Percentiles rank a stretch among this genome's conserved stretches.
These are phyloP conservation scores for Reutealis trisperma DNA, from an alignment of 345 rosid species.

Conservation along the genomic window DNA sequence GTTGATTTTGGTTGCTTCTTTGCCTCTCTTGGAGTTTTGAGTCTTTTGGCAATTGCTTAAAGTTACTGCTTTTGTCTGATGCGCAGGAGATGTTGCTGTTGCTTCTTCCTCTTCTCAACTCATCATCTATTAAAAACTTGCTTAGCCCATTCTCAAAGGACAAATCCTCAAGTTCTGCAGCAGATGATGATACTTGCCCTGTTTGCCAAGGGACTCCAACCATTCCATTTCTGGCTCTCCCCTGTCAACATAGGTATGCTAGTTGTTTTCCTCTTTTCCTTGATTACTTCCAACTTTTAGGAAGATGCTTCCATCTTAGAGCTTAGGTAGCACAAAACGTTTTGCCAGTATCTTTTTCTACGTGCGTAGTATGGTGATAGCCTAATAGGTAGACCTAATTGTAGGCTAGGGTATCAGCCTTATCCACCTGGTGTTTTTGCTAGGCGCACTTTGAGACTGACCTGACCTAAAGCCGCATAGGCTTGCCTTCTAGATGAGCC, in stretches of 20 bases:
- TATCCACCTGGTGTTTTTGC: no score
- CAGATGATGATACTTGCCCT: constrained; percentile 69
- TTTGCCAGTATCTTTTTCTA: neutral
- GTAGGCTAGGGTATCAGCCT: no score
- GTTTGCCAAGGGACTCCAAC: constrained; percentile 79
- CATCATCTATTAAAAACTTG: constrained; percentile 68
- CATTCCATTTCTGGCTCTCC: constrained; percentile 85
- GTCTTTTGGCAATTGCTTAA: neutral
- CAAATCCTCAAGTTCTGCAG: constrained; percentile 57
- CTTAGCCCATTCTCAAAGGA: constrained; percentile 85
- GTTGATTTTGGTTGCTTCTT: neutral
- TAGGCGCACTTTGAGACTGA: no score
- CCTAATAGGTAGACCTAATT: no score
- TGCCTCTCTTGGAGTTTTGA: neutral
- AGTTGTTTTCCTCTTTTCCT: constrained; percentile 3
- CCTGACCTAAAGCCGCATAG: no score
- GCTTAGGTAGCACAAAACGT: neutral
- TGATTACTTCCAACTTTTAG: neutral
- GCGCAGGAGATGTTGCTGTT: constrained; percentile 90
- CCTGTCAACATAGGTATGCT: constrained; percentile 87
- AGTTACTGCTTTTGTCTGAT: constrained; percentile 9
- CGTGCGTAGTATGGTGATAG: neutral
- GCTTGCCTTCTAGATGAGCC: no score
- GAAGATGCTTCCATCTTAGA: neutral
- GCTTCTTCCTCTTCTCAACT: constrained; percentile 97